phyloP scores from a whole-genome alignment of 2,329 filamentous ascomycete species.

The Juglanconis oblonga region DNA sequence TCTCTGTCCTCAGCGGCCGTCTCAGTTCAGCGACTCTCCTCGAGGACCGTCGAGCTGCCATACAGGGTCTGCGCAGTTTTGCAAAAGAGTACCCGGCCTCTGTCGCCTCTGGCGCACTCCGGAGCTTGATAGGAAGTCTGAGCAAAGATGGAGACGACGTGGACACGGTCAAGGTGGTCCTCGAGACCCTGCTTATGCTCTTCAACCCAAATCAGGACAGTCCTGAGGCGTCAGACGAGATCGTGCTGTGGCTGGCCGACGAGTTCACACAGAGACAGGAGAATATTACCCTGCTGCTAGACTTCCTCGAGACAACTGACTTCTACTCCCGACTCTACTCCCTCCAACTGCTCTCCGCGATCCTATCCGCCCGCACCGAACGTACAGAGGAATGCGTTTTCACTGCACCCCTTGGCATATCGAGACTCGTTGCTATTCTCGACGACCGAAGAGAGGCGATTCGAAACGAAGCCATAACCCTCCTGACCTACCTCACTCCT shows the following conservation, averaged over 20 bases:
- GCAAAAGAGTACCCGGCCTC: slow-evolving; percentile 95
- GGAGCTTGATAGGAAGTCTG: slow-evolving; percentile 81
- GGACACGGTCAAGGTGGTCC: slow-evolving; percentile 89
- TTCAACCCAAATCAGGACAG: slow-evolving; percentile 72
- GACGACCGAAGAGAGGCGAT: slow-evolving; percentile 85
- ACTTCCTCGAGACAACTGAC: slow-evolving; percentile 81
- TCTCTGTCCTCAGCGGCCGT: slow-evolving; percentile 82
- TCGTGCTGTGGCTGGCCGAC: slow-evolving; percentile 92
- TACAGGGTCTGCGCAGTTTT: slow-evolving; percentile 90
- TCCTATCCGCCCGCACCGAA: slow-evolving; percentile 80
- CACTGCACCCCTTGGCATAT: slow-evolving; percentile 82
- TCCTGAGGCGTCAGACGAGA: slow-evolving; percentile 92
- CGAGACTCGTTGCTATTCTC: slow-evolving; percentile 77
- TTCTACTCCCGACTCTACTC: slow-evolving; percentile 92
- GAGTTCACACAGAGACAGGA: slow-evolving; percentile 98
- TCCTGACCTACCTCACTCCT: slow-evolving; percentile 85
- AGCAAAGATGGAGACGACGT: slow-evolving; percentile 89
- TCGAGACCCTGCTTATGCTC: slow-evolving; percentile 93
- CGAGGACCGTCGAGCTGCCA: slow-evolving; percentile 90
- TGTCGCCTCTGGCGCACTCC: slow-evolving; percentile 87
- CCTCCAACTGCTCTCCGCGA: slow-evolving; percentile 82
- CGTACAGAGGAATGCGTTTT: slow-evolving; percentile 93
- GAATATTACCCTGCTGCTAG: slow-evolving; percentile 86
- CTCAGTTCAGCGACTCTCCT: slow-evolving; percentile 86
- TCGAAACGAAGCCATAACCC: slow-evolving; percentile 80